These are phyloP conservation scores for Curvularia spicifera DNA, from an alignment of 2,329 filamentous ascomycete species.

Conservation along the genomic window DNA sequence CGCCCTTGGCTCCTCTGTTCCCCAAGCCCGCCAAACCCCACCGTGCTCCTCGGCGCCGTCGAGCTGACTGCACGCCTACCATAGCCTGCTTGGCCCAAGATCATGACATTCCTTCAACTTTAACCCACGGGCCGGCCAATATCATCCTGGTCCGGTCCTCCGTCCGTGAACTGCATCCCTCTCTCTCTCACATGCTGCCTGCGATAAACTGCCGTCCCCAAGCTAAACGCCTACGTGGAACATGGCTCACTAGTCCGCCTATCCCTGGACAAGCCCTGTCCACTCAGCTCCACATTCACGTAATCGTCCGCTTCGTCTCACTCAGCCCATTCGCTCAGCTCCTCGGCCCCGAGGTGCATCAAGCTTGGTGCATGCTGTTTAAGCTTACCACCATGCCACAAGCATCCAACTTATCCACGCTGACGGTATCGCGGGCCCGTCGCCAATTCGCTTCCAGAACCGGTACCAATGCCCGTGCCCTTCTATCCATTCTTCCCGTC, in stretches of 20 bases:
- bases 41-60: constrained; percentile 13
- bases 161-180: not conserved
- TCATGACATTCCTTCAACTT: not conserved
- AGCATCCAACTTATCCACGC: constrained; percentile 37
- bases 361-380: constrained; percentile 42
- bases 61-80: not conserved
- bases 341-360: constrained; percentile 32
- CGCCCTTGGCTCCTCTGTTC: constrained; percentile 32
- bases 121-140: not conserved
- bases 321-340: constrained; percentile 31
- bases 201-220: not conserved
- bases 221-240: constrained; percentile 21
- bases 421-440: constrained; percentile 30
- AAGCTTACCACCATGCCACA: constrained; percentile 45
- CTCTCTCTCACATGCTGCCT: not conserved
- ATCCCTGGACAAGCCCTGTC: constrained; percentile 31
- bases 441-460: constrained; percentile 1
- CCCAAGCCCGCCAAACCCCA: constrained; percentile 15
- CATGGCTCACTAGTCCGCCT: constrained; percentile 14
- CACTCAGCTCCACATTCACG: constrained; percentile 44
- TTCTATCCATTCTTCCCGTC: too few relatives aligned
- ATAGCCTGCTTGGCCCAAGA: constrained; percentile 1
- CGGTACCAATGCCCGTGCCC: too few relatives aligned
- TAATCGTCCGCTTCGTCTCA: constrained; percentile 31
- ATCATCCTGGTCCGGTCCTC: not conserved